Percentiles rank a stretch among this genome's conserved stretches.
phyloP scores from a whole-genome alignment of 345 rosid species.

The Moringa oleifera region DNA sequence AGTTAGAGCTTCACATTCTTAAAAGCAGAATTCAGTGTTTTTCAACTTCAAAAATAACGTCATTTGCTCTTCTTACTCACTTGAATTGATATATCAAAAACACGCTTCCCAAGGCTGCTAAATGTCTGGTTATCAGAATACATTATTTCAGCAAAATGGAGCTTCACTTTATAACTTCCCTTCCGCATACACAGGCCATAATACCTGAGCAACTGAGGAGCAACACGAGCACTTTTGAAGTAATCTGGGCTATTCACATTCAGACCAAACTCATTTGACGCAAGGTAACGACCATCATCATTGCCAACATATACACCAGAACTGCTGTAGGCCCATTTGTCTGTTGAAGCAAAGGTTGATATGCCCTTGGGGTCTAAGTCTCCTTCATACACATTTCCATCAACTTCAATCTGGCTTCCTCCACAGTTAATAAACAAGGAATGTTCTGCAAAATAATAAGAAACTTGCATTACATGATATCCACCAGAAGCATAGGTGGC shows the following conservation, averaged over 20 bases:
- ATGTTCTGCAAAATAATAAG: constrained; percentile 37
- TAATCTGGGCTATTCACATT: constrained; percentile 27
- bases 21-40: not conserved
- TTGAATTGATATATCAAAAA: constrained; percentile 75
- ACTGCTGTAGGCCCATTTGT: constrained; percentile 73
- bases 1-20: not conserved
- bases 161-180: constrained; percentile 57
- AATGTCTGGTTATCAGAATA: constrained; percentile 41
- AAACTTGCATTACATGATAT: not conserved
- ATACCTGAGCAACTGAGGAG: constrained; percentile 75
- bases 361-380: constrained; percentile 35
- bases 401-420: constrained; percentile 24
- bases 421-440: constrained; percentile 82
- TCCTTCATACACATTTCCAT: constrained; percentile 36
- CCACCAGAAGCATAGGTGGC: not conserved
- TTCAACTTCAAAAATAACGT: too few species aligned
- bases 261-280: constrained; percentile 26
- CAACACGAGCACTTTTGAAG: constrained; percentile 60
- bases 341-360: constrained; percentile 29
- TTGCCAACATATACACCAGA: constrained; percentile 44
- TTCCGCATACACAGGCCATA: constrained; percentile 62
- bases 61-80: constrained; percentile 27
- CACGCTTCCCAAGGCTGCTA: constrained; percentile 61
- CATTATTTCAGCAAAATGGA: constrained; percentile 91
- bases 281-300: not conserved